Conservation (phyloP, 345 rosid species). For the Sonneratia alba region DNA sequence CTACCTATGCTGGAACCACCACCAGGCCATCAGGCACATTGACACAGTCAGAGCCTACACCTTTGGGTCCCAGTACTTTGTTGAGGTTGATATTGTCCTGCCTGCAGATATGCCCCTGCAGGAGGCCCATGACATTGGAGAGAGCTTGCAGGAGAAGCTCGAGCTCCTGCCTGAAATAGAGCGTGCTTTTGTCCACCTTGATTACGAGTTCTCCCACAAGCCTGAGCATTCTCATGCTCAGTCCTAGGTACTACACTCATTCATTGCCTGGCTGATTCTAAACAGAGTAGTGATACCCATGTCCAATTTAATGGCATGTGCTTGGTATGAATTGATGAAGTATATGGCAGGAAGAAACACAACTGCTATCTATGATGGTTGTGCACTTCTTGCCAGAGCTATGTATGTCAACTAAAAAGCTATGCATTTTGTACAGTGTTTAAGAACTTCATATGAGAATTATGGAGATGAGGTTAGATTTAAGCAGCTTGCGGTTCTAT, state of each 20-base stretch:
- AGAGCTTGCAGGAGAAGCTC: constrained; percentile 81
- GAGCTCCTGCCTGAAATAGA: constrained; percentile 83
- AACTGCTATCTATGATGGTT: too few species aligned
- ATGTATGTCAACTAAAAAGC: too few species aligned
- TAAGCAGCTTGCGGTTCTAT: too few species aligned
- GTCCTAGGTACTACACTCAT: constrained; percentile 11
- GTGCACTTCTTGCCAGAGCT: too few species aligned
- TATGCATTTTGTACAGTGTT: too few species aligned
- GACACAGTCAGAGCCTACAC: constrained; percentile 97
- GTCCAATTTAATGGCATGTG: neutral
- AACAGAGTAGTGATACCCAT: neutral
- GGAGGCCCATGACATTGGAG: constrained; percentile 92
- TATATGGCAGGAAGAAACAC: neutral
- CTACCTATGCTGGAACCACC: constrained; percentile 97
- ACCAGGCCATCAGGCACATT: constrained; percentile 71
- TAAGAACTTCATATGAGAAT: too few species aligned
- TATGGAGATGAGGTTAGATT: too few species aligned
- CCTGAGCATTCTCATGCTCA: constrained; percentile 83
- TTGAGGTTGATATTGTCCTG: constrained; percentile 91
- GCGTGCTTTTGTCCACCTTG: constrained; percentile 96
- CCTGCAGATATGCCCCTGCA: constrained; percentile 84
- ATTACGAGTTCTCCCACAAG: constrained; percentile 86
- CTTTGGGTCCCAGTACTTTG: constrained; percentile 96
- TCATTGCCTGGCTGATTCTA: neutral
- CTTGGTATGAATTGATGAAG: too few species aligned